phyloP scores from a whole-genome alignment of 345 rosid species.

The Hibiscus mutabilis region DNA sequence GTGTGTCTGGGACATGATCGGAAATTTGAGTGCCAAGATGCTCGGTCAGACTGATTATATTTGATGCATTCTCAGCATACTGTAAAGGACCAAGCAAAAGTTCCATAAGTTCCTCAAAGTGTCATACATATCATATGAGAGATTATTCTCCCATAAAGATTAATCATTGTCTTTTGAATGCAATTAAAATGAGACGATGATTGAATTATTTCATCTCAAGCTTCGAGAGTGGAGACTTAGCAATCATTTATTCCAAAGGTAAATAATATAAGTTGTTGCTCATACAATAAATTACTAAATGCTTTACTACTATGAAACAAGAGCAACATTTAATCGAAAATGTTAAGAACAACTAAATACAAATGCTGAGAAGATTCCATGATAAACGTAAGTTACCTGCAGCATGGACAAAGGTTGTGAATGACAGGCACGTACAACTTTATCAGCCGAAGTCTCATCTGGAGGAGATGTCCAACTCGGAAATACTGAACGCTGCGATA shows the following conservation, averaged over 20 bases:
- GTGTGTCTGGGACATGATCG: conserved; percentile 83
- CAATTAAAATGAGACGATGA: too few species aligned
- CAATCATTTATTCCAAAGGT: too few species aligned
- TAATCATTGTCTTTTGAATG: background rate
- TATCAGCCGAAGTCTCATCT: conserved; percentile 42
- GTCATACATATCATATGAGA: background rate
- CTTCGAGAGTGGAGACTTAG: too few species aligned
- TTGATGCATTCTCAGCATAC: conserved; percentile 67
- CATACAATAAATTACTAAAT: too few species aligned
- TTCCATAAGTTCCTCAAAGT: background rate
- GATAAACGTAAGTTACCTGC: conserved; percentile 43
- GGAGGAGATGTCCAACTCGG: conserved; percentile 43
- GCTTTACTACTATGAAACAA: too few species aligned
- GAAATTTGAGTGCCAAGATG: conserved; percentile 83
- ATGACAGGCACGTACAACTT: conserved; percentile 66
- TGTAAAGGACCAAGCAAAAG: conserved; percentile 24
- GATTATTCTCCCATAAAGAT: background rate
- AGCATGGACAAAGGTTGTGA: conserved; percentile 75
- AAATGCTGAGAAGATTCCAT: background rate
- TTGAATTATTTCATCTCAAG: too few species aligned
- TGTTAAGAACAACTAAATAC: background rate
- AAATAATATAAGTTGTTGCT: too few species aligned
- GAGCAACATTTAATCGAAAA: background rate
- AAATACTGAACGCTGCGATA: conserved; percentile 64
- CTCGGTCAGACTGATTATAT: conserved; percentile 81